These are phyloP conservation scores for Wallemia mellicola DNA, from an alignment of 1,284 basidiomycete species.

Conservation along the genomic window DNA sequence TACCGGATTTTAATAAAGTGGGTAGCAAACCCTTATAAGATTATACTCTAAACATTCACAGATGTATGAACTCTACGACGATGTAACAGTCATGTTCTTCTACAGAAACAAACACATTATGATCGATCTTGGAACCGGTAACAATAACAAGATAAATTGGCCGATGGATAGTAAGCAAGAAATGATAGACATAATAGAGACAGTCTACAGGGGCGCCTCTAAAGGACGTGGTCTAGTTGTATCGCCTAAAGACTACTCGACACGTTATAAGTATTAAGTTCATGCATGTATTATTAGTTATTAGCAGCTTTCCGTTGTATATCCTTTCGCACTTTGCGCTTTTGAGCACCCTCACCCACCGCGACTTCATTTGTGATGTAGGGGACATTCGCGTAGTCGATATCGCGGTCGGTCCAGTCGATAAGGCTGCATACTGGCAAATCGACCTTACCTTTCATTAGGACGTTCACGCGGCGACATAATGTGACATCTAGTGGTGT, in stretches of 20 bases:
- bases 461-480: slow-evolving; percentile 20
- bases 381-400: slow-evolving; percentile 1
- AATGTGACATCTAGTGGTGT: slow-evolving; percentile 30
- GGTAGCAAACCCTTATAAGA: no score
- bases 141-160: slow-evolving; percentile 99
- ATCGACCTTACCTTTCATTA: slow-evolving; percentile 64
- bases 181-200: slow-evolving; percentile 95
- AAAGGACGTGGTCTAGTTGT: slow-evolving; percentile 96
- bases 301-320: neutral
- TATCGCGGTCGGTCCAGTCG: slow-evolving; percentile 25
- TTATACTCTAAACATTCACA: slow-evolving; percentile 16
- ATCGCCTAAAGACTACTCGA: slow-evolving; percentile 74
- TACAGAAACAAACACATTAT: slow-evolving; percentile 98
- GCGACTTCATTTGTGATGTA: neutral
- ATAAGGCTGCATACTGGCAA: slow-evolving; percentile 63
- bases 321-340: neutral
- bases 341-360: neutral
- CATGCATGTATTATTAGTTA: neutral
- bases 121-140: slow-evolving; percentile 97
- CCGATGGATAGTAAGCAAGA: slow-evolving; percentile 91
- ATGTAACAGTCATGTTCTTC: slow-evolving; percentile 92
- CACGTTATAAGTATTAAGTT: slow-evolving; percentile 40
- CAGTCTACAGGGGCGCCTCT: slow-evolving; percentile 86
- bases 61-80: slow-evolving; percentile 87
- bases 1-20: slow-evolving; percentile 97